Conservation (phyloP, 148 eudicot genomes). For the Vaccinium vitisidaea region DNA sequence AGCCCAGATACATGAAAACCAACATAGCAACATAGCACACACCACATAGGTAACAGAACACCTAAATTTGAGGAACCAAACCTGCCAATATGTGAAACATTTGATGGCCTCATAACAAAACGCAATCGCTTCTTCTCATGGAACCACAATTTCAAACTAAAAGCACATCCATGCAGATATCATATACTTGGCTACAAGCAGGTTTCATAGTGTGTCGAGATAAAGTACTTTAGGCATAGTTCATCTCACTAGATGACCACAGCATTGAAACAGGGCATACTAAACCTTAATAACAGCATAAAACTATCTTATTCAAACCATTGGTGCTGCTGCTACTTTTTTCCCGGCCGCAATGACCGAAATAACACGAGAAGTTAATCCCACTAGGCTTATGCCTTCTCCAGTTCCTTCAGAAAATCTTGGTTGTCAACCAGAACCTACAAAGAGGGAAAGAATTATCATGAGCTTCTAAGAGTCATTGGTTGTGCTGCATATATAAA, state of each 20-base stretch:
- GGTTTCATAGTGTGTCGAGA: background rate
- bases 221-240: background rate
- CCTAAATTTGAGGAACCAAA: background rate
- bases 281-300: background rate
- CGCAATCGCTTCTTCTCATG: background rate
- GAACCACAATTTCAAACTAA: background rate
- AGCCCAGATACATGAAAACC: background rate
- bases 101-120: background rate
- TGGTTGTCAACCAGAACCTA: constrained; percentile 91
- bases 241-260: background rate
- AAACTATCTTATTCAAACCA: constrained; percentile 7
- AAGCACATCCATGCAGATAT: constrained; percentile 7
- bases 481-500: background rate
- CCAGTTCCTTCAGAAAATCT: constrained; percentile 88
- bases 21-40: background rate
- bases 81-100: background rate
- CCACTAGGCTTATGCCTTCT: constrained; percentile 20
- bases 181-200: background rate
- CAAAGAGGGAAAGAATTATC: constrained; percentile 11
- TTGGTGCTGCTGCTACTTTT: background rate
- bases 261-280: background rate
- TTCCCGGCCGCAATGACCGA: background rate
- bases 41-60: background rate
- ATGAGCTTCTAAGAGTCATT: constrained; percentile 9
- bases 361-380: background rate